Percentiles rank a stretch among this genome's conserved stretches.
Evolutionary conservation across 805 yeast species (phyloP).

Genomic region (Hanseniaspora taiwanica): DNA sequence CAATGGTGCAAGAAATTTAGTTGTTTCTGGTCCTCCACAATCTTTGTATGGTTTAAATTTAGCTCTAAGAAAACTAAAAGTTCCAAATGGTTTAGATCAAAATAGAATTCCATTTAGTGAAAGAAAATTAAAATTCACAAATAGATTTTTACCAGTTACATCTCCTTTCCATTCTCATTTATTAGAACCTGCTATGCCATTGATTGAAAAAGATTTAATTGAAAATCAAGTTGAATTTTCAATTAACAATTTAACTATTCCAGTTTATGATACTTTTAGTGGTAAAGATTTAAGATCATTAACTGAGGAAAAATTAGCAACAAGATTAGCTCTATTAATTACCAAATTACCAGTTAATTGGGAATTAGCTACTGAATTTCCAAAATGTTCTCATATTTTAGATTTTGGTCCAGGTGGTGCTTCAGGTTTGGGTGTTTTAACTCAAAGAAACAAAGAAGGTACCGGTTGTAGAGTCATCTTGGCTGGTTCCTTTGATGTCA

Average conservation of each 20-base stretch:
- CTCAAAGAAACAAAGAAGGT: constrained; percentile 97
- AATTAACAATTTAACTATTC: constrained; percentile 49
- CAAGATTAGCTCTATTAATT: constrained; percentile 69
- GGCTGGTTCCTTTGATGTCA: constrained; percentile 77
- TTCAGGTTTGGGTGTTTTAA: constrained; percentile 89
- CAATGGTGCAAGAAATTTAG: constrained; percentile 93
- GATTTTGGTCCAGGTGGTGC: constrained; percentile 99
- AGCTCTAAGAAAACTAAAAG: constrained; percentile 85
- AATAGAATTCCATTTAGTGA: constrained; percentile 87
- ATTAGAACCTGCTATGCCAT: constrained; percentile 55
- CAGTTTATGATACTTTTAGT: constrained; percentile 81
- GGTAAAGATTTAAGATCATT: constrained; percentile 64
- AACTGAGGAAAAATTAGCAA: constrained; percentile 38
- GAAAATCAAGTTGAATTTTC: constrained; percentile 44
- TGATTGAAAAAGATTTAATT: constrained; percentile 53
- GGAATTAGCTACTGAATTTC: constrained; percentile 71
- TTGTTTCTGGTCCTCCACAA: constrained; percentile 96
- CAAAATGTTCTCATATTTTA: constrained; percentile 72
- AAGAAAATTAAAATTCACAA: constrained; percentile 86
- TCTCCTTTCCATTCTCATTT: constrained; percentile 95
- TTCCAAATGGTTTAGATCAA: constrained; percentile 89
- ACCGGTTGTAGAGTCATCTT: constrained; percentile 91
- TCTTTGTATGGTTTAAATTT: constrained; percentile 91
- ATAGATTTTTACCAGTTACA: constrained; percentile 86
- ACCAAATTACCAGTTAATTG: constrained; percentile 85